Conservation (phyloP, 495 filamentous ascomycete genomes). For the Penicillium manginii region DNA sequence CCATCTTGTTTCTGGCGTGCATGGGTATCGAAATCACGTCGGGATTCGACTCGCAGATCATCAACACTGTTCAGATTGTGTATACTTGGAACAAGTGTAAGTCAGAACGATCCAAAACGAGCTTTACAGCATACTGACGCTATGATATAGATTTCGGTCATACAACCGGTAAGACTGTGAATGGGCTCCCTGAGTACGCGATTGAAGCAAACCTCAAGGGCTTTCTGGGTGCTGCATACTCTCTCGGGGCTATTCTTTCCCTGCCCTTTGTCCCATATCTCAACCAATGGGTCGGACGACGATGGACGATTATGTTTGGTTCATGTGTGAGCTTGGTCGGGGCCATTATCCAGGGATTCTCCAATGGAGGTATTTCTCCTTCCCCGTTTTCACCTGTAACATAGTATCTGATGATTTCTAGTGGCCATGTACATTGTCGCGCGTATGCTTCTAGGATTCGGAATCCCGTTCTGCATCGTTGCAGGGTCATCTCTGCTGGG, state of each 20-base stretch:
- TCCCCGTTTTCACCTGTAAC: neutral
- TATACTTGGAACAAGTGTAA: slow-evolving; percentile 59
- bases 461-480: slow-evolving; percentile 66
- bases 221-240: slow-evolving; percentile 33
- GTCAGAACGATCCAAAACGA: slow-evolving; percentile 19
- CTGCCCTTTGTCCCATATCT: slow-evolving; percentile 62
- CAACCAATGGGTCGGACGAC: slow-evolving; percentile 59
- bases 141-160: neutral
- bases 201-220: slow-evolving; percentile 33
- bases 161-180: neutral
- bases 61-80: slow-evolving; percentile 69
- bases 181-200: slow-evolving; percentile 13
- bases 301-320: slow-evolving; percentile 63
- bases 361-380: slow-evolving; percentile 27
- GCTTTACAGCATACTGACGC: neutral
- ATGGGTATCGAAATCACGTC: slow-evolving; percentile 75
- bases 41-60: slow-evolving; percentile 72
- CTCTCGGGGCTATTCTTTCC: slow-evolving; percentile 54
- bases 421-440: slow-evolving; percentile 67
- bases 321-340: slow-evolving; percentile 61
- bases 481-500: slow-evolving; percentile 66
- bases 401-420: slow-evolving; percentile 15
- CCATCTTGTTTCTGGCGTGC: slow-evolving; percentile 65
- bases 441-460: slow-evolving; percentile 67
- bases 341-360: slow-evolving; percentile 56